Conservation (phyloP, 1,284 basidiomycete species). For the Rhodotorula sp. region DNA sequence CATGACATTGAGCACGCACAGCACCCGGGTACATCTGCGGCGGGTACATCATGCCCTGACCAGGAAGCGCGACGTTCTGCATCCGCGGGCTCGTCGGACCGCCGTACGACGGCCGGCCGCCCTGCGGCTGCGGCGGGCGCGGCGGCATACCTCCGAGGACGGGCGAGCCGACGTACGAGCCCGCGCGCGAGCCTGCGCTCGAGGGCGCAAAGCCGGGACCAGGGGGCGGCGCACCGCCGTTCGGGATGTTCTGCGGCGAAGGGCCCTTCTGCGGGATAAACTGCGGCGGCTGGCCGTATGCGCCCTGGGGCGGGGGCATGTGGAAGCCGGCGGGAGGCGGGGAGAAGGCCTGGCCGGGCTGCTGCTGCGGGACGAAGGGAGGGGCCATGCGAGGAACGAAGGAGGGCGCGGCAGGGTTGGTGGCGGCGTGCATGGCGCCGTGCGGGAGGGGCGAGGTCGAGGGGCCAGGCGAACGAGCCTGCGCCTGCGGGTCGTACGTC, state of each 20-base stretch:
- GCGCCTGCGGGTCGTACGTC: slow-evolving; percentile 31
- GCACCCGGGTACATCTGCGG: slow-evolving; percentile 29
- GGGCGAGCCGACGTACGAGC: slow-evolving; percentile 36
- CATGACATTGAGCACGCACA: slow-evolving; percentile 13
- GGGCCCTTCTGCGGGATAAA: slow-evolving; percentile 28
- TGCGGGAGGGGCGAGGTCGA: slow-evolving; percentile 37
- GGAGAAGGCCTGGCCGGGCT: slow-evolving; percentile 26
- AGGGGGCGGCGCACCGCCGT: slow-evolving; percentile 17
- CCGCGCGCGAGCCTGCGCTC: slow-evolving; percentile 24
- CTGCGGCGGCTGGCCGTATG: slow-evolving; percentile 13
- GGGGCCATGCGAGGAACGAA: slow-evolving; percentile 37
- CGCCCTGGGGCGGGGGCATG: slow-evolving; percentile 5
- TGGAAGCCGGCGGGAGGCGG: slow-evolving; percentile 28
- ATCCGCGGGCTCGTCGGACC: slow-evolving; percentile 37
- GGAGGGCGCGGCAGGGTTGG: slow-evolving; percentile 19
- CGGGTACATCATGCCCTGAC: slow-evolving; percentile 1
- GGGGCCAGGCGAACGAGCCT: slow-evolving; percentile 27
- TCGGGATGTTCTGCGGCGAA: slow-evolving; percentile 39
- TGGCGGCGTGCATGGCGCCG: slow-evolving; percentile 13
- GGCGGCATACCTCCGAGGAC: slow-evolving; percentile 23
- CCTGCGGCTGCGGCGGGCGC: slow-evolving; percentile 12
- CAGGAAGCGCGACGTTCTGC: slow-evolving; percentile 20
- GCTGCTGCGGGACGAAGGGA: slow-evolving; percentile 38
- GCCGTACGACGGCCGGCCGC: slow-evolving; percentile 21
- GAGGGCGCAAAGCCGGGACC: slow-evolving; percentile 19